Conservation (phyloP, 257 asterid species). For the Solanum okadae region DNA sequence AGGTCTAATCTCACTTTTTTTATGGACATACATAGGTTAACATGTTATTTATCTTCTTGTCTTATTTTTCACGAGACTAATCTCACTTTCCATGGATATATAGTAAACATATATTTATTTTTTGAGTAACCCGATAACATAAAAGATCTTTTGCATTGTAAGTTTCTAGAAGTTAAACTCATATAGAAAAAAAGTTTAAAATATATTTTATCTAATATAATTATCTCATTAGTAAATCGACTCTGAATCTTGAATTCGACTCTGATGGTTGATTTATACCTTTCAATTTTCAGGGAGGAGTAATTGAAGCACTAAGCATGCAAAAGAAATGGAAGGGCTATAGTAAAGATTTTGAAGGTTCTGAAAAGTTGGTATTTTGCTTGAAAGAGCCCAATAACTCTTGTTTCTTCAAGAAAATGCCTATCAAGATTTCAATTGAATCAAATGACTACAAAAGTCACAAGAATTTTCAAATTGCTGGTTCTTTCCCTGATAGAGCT, state of each 20-base stretch:
- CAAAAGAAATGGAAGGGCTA: conserved; percentile 63
- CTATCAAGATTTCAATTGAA: conserved; percentile 39
- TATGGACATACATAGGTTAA: not conserved
- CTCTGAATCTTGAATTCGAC: not conserved
- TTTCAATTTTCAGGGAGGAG: conserved; percentile 38
- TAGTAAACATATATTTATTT: not conserved
- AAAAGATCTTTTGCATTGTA: not conserved
- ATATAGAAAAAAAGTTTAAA: not conserved
- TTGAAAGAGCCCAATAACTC: conserved; percentile 45
- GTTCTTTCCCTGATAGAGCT: conserved; percentile 43
- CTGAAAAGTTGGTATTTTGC: conserved; percentile 52
- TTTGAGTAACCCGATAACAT: no score
- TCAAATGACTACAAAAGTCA: conserved; percentile 20
- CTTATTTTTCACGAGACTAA: not conserved
- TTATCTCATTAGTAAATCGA: not conserved
- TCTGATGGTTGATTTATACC: not conserved
- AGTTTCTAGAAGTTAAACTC: not conserved
- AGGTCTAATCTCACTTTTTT: not conserved
- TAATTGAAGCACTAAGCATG: conserved; percentile 65
- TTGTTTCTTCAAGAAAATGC: conserved; percentile 31
- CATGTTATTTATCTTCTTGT: not conserved
- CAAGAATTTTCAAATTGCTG: conserved; percentile 41
- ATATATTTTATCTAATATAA: not conserved
- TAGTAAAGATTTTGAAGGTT: conserved; percentile 34
- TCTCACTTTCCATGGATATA: not conserved